Evolutionary conservation across 2,329 filamentous ascomycete genomes (phyloP).

Genomic region (Diaporthe citriasiana): DNA sequence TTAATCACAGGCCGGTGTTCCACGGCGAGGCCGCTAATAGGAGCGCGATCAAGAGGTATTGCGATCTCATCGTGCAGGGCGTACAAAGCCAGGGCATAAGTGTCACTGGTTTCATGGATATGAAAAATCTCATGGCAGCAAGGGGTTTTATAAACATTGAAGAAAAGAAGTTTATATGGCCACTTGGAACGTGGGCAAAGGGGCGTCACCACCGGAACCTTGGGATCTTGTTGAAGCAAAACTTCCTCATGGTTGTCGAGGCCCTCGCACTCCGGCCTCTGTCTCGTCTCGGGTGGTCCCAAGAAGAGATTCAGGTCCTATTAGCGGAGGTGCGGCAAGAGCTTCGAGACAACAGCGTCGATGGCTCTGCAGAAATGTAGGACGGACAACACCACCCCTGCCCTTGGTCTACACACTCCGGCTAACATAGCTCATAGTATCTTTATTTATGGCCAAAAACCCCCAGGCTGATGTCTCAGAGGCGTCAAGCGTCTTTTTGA

Average conservation of each 20-base stretch:
- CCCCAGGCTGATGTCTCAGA: not conserved
- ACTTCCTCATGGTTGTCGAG: conserved; percentile 43
- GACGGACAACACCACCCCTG: not conserved
- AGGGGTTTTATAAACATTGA: conserved; percentile 47
- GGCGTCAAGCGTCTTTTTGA: not conserved
- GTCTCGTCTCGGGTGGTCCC: conserved; percentile 36
- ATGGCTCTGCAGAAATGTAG: conserved; percentile 35
- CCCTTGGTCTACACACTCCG: too few species aligned
- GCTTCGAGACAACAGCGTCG: conserved; percentile 35
- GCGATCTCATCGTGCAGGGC: conserved; percentile 41
- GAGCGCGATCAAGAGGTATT: conserved; percentile 44
- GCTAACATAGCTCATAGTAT: not conserved
- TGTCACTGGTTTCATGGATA: conserved; percentile 8
- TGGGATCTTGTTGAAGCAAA: conserved; percentile 37
- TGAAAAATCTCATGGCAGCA: not conserved
- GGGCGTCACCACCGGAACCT: conserved; percentile 47
- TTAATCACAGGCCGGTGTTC: conserved; percentile 40
- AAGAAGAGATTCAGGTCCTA: conserved; percentile 40
- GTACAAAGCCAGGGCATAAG: conserved; percentile 17
- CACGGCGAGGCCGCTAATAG: conserved; percentile 43
- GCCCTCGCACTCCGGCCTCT: conserved; percentile 35
- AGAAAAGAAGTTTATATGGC: conserved; percentile 48
- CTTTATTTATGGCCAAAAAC: conserved; percentile 22
- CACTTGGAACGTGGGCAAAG: conserved; percentile 47
- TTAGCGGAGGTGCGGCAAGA: conserved; percentile 41